Conservation (phyloP, 1,139 yeast genomes). For the Magnusiomyces fungicola region DNA sequence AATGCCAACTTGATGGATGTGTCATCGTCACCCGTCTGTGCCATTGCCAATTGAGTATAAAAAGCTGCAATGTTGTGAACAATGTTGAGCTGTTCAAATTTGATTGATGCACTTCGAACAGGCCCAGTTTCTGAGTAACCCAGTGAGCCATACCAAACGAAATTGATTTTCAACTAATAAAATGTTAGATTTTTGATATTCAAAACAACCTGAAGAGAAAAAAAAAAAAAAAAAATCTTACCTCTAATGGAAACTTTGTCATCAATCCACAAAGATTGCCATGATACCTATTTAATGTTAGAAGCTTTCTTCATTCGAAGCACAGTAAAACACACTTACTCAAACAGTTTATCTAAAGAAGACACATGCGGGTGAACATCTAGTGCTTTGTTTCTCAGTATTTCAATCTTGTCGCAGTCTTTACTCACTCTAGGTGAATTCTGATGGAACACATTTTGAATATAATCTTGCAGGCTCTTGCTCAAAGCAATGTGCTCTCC, state of each 20-base stretch:
- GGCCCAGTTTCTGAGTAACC: conserved; percentile 46
- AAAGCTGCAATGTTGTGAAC: conserved; percentile 63
- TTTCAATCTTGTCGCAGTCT: conserved; percentile 44
- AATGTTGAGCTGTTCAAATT: conserved; percentile 55
- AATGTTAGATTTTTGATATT: neutral
- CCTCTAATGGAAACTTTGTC: conserved; percentile 40
- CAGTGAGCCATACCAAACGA: conserved; percentile 67
- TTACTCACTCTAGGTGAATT: conserved; percentile 48
- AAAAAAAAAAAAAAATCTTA: conserved; percentile 16
- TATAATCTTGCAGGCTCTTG: conserved; percentile 41
- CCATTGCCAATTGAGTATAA: conserved; percentile 48
- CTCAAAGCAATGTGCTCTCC: conserved; percentile 45
- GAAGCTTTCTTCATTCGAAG: neutral
- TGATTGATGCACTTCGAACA: conserved; percentile 36
- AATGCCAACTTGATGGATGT: conserved; percentile 60
- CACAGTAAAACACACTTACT: conserved; percentile 12
- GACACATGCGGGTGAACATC: conserved; percentile 29
- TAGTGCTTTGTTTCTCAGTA: conserved; percentile 33
- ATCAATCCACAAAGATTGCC: conserved; percentile 31
- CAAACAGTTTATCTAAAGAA: conserved; percentile 22
- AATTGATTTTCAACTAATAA: conserved; percentile 35
- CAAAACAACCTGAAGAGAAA: neutral
- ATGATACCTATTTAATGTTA: conserved; percentile 26
- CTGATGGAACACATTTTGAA: conserved; percentile 58
- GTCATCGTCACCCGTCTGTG: conserved; percentile 28